Conservation (phyloP, 2,329 filamentous ascomycete genomes). For the Microdochium trichocladiopsis region DNA sequence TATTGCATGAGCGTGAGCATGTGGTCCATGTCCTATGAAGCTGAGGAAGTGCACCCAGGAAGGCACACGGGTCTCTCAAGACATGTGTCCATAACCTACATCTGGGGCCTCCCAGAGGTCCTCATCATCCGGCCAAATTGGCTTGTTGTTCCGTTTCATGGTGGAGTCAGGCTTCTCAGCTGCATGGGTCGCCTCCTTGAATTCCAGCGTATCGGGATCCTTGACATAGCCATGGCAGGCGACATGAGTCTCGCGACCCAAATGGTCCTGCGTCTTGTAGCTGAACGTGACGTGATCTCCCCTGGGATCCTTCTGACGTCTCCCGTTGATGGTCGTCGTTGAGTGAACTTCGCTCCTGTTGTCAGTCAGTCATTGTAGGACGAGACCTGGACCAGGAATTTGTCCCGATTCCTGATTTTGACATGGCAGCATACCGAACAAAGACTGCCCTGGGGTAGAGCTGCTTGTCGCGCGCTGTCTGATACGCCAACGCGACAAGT, state of each 20-base stretch:
- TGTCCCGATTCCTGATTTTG: neutral
- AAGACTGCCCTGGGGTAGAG: neutral
- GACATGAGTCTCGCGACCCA: constrained; percentile 4
- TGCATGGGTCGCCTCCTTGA: constrained; percentile 1
- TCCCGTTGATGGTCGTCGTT: constrained; percentile 5
- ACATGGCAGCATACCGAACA: neutral
- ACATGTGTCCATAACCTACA: neutral
- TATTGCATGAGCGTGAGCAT: neutral
- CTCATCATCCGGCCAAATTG: constrained; percentile 4
- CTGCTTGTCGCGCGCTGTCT: neutral
- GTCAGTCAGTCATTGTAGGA: neutral
- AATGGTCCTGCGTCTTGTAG: constrained; percentile 5
- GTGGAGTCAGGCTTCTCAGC: constrained; percentile 5
- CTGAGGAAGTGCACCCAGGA: neutral
- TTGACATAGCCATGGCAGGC: constrained; percentile 7
- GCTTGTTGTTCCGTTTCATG: constrained; percentile 2
- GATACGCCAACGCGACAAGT: neutral
- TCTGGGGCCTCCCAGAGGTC: constrained; percentile 5
- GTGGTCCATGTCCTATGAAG: neutral
- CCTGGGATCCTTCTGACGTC: constrained; percentile 4
- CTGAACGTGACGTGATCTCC: constrained; percentile 6
- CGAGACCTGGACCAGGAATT: neutral
- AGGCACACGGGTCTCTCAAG: neutral
- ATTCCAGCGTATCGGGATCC: constrained; percentile 3
- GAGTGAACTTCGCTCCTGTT: constrained; percentile 2